Conservation (phyloP, 1,139 yeast species). For the Lodderomyces margitis region DNA sequence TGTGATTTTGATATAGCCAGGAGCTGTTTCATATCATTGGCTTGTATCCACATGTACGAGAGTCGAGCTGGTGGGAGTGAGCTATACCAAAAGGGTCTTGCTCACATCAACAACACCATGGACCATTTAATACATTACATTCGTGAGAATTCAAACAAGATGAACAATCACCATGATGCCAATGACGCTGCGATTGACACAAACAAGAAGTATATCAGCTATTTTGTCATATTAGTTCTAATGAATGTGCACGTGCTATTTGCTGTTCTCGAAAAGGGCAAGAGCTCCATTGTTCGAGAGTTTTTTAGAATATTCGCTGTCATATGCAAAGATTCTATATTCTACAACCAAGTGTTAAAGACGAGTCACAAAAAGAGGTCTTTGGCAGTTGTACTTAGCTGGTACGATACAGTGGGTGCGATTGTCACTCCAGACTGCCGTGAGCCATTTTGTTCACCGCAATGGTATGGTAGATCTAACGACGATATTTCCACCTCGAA, state of each 20-base stretch:
- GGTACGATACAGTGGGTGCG: conserved; percentile 57
- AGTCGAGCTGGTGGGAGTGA: conserved; percentile 46
- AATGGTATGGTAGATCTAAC: conserved; percentile 47
- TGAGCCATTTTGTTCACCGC: conserved; percentile 47
- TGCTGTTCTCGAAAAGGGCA: conserved; percentile 51
- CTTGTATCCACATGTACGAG: conserved; percentile 54
- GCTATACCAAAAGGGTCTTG: conserved; percentile 48
- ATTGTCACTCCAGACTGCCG: conserved; percentile 55
- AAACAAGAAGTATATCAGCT: conserved; percentile 37
- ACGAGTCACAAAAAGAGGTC: conserved; percentile 47
- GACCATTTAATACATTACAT: conserved; percentile 44
- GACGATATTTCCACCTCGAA: conserved; percentile 44
- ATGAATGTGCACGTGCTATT: conserved; percentile 52
- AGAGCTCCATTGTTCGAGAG: conserved; percentile 47
- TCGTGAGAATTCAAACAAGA: conserved; percentile 10
- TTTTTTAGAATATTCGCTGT: conserved; percentile 49
- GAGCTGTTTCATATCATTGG: conserved; percentile 51
- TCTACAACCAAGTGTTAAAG: conserved; percentile 23
- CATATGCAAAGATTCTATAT: conserved; percentile 37
- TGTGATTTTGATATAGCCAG: conserved; percentile 56
- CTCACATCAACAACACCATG: conserved; percentile 53
- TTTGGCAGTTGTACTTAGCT: conserved; percentile 47
- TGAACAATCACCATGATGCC: conserved; percentile 6
- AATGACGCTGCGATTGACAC: conserved; percentile 21
- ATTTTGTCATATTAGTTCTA: conserved; percentile 48